These are phyloP conservation scores for Pogostemon cablin DNA, from an alignment of 257 asterid genomes.

Conservation along the genomic window DNA sequence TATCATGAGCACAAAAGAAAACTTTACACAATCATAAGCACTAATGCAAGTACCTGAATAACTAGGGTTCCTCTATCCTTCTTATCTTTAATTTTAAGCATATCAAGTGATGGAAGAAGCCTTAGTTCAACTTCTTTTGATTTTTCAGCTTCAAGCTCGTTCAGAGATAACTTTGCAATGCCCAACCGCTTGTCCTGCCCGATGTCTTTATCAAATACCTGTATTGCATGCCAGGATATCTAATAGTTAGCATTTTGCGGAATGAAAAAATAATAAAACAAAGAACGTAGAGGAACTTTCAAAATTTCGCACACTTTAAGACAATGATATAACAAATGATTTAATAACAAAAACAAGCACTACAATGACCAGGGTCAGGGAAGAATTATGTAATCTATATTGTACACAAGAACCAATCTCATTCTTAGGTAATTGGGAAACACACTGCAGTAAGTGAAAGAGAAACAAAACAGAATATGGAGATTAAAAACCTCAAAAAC, in stretches of 20 bases:
- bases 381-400: background rate
- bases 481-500: slow-evolving; percentile 67
- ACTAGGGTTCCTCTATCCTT: slow-evolving; percentile 86
- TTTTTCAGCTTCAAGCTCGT: slow-evolving; percentile 68
- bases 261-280: slow-evolving; percentile 5
- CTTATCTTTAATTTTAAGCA: slow-evolving; percentile 88
- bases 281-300: background rate
- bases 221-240: slow-evolving; percentile 17
- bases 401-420: slow-evolving; percentile 11
- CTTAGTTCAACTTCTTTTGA: slow-evolving; percentile 61
- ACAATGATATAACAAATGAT: background rate
- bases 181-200: slow-evolving; percentile 93
- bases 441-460: background rate
- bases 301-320: background rate
- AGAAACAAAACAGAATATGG: slow-evolving; percentile 24
- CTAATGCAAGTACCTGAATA: slow-evolving; percentile 54
- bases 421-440: slow-evolving; percentile 16
- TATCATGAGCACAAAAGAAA: background rate
- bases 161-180: slow-evolving; percentile 63
- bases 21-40: slow-evolving; percentile 11
- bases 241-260: background rate
- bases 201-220: slow-evolving; percentile 90
- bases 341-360: background rate
- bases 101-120: slow-evolving; percentile 80
- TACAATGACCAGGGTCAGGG: slow-evolving; percentile 5